These are phyloP conservation scores for Pythium grandisporangium DNA, from an alignment of 352 stramenopile species.

Conservation along the genomic window DNA sequence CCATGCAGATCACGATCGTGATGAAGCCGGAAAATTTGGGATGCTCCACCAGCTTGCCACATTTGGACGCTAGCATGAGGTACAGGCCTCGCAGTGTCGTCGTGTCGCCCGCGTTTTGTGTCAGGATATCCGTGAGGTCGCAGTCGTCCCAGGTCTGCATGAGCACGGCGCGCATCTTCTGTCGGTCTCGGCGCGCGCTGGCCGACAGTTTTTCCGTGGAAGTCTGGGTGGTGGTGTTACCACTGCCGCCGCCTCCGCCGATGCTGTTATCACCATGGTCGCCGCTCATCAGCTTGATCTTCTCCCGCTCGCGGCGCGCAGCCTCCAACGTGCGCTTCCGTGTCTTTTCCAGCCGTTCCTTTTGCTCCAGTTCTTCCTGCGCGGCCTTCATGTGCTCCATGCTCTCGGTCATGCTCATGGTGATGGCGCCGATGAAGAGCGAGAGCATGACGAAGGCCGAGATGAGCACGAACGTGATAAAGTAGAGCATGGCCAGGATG, in stretches of 20 bases:
- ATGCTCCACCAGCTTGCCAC: constrained; percentile 47
- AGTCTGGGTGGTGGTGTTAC: no score
- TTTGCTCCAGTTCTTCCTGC: constrained; percentile 56
- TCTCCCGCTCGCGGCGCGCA: constrained; percentile 33
- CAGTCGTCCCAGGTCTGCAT: constrained; percentile 72
- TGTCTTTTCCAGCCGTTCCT: constrained; percentile 47
- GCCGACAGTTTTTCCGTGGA: constrained; percentile 37
- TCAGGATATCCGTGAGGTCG: constrained; percentile 55
- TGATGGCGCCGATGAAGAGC: constrained; percentile 87
- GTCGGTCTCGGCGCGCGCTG: constrained; percentile 42
- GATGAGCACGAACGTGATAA: constrained; percentile 84
- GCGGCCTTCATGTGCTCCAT: constrained; percentile 83
- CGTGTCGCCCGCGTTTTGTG: constrained; percentile 31
- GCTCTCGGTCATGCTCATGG: constrained; percentile 86
- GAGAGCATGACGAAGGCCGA: constrained; percentile 86
- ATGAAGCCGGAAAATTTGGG: constrained; percentile 57
- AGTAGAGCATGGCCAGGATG: constrained; percentile 60
- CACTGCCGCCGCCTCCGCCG: background rate
- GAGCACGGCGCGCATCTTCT: constrained; percentile 68
- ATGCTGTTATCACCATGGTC: background rate
- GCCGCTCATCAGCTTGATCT: constrained; percentile 10
- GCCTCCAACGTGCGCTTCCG: constrained; percentile 43
- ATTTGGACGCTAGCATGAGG: constrained; percentile 22
- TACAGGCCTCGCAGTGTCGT: constrained; percentile 43
- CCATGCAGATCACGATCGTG: constrained; percentile 67